These are phyloP conservation scores for Cutaneotrichosporon sp. DNA, from an alignment of 1,284 basidiomycete genomes.

Conservation along the genomic window DNA sequence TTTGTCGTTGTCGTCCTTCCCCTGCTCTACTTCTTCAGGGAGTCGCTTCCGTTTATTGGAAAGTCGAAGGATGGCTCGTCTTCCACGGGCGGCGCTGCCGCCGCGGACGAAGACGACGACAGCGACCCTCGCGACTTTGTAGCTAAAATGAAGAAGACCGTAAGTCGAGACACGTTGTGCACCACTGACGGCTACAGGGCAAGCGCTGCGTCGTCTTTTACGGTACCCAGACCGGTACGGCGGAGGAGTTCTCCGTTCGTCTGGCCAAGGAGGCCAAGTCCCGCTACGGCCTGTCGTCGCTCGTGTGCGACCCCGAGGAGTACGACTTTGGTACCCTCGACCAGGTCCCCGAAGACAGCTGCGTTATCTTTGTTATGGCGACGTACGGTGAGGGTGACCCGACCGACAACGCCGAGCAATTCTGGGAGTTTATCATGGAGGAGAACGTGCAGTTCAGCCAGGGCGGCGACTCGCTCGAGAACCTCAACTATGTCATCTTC, in stretches of 20 bases:
- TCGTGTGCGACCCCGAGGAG: conserved; percentile 93
- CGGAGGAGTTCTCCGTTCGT: conserved; percentile 90
- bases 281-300: conserved; percentile 84
- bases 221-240: conserved; percentile 93
- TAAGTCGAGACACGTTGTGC: conserved; percentile 52
- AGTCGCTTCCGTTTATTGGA: conserved; percentile 44
- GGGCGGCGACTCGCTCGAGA: conserved; percentile 63
- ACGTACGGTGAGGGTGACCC: conserved; percentile 99
- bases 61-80: conserved; percentile 13
- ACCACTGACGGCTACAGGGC: conserved; percentile 55
- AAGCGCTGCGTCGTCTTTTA: conserved; percentile 94
- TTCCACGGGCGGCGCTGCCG: conserved; percentile 4
- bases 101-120: conserved; percentile 53
- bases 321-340: conserved; percentile 97
- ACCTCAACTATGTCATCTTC: conserved; percentile 92
- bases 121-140: conserved; percentile 84
- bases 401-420: conserved; percentile 93
- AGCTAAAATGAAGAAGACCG: conserved; percentile 79
- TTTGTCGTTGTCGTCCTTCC: conserved; percentile 38
- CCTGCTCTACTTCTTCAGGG: conserved; percentile 39
- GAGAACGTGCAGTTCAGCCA: conserved; percentile 74
- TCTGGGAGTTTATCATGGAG: conserved; percentile 88
- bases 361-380: conserved; percentile 84
- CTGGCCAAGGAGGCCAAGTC: conserved; percentile 90
- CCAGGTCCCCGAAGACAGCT: conserved; percentile 75